Evolutionary conservation across 306 rosid genomes (phyloP).

Genomic region (Hippophae gyantsensis): DNA sequence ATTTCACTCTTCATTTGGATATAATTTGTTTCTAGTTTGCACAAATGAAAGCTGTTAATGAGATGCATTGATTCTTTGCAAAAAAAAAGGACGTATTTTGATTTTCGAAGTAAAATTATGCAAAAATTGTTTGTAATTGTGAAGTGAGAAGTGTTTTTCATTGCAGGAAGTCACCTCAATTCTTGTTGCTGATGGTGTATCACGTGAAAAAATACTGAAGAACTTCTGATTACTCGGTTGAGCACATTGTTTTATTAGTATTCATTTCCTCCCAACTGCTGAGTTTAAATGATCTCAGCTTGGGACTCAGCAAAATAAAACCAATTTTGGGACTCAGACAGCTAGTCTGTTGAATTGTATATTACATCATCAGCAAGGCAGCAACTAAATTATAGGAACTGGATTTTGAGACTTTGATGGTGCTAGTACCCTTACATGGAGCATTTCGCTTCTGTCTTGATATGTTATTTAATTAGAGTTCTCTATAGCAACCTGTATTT

Average conservation of each 20-base stretch:
- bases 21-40: too few species aligned
- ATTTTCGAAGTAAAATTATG: not conserved
- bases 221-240: slow-evolving; percentile 47
- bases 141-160: not conserved
- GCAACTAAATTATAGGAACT: not conserved
- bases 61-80: too few species aligned
- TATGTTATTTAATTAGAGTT: too few species aligned
- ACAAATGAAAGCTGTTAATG: too few species aligned
- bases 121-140: not conserved
- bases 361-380: not conserved
- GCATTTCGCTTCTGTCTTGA: too few species aligned
- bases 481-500: too few species aligned
- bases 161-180: slow-evolving; percentile 89
- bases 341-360: slow-evolving; percentile 11
- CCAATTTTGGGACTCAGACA: slow-evolving; percentile 29
- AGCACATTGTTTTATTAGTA: slow-evolving; percentile 41
- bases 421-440: too few species aligned
- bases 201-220: slow-evolving; percentile 71
- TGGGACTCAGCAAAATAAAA: slow-evolving; percentile 31
- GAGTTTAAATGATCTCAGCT: slow-evolving; percentile 30
- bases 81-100: too few species aligned
- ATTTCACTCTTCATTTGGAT: too few species aligned
- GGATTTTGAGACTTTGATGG: too few species aligned
- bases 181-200: slow-evolving; percentile 75
- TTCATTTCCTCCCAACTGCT: slow-evolving; percentile 38